Percentiles rank a stretch among this genome's conserved stretches.
These are phyloP conservation scores for Stemphylium vesicarium DNA, from an alignment of 2,329 filamentous ascomycete genomes.

Conservation along the genomic window DNA sequence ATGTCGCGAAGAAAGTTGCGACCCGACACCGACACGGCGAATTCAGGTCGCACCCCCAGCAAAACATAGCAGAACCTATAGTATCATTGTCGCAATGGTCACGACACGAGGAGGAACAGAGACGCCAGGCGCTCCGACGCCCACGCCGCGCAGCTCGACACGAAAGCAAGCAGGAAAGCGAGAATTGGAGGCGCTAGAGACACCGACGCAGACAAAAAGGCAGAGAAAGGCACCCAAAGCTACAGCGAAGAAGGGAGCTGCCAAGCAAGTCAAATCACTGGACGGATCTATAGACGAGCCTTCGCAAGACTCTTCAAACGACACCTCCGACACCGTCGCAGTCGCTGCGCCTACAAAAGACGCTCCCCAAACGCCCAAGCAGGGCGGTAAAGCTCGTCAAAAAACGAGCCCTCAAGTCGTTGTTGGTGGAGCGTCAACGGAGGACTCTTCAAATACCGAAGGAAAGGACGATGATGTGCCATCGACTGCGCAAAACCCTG, in stretches of 20 bases:
- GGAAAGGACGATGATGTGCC: slow-evolving; percentile 16
- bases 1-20: slow-evolving; percentile 28
- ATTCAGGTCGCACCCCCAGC: slow-evolving; percentile 33
- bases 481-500: slow-evolving; percentile 23
- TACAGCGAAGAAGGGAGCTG: slow-evolving; percentile 18
- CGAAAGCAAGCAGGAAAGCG: slow-evolving; percentile 36
- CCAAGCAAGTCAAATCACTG: neutral
- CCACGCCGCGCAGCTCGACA: slow-evolving; percentile 34
- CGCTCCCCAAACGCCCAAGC: slow-evolving; percentile 10
- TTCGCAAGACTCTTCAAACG: slow-evolving; percentile 18
- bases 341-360: slow-evolving; percentile 13
- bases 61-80: slow-evolving; percentile 10
- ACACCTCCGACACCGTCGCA: slow-evolving; percentile 17
- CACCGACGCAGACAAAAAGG: slow-evolving; percentile 37
- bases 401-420: slow-evolving; percentile 34
- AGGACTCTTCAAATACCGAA: slow-evolving; percentile 13
- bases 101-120: slow-evolving; percentile 43
- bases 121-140: slow-evolving; percentile 27
- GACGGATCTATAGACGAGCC: slow-evolving; percentile 9
- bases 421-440: slow-evolving; percentile 21
- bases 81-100: slow-evolving; percentile 38
- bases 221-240: slow-evolving; percentile 29
- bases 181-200: slow-evolving; percentile 37
- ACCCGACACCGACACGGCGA: slow-evolving; percentile 15
- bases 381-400: slow-evolving; percentile 26